A percentile compares a stretch with the other conserved stretches of the same genome.
Conservation (phyloP, 2,329 filamentous ascomycete genomes). For the Aspergillus oerlinghausenensis region DNA sequence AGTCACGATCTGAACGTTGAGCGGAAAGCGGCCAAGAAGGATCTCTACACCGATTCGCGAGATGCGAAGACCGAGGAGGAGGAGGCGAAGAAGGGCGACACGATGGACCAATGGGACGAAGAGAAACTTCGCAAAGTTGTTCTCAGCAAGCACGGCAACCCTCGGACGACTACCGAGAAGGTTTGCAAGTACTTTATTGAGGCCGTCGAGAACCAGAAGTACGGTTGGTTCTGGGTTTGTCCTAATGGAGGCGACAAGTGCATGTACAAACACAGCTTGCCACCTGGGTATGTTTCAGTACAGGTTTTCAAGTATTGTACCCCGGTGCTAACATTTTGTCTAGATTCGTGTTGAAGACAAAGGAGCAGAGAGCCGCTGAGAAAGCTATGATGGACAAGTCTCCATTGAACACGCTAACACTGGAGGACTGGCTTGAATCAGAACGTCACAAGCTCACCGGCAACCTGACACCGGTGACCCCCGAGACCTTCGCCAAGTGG, state of each 20-base stretch:
- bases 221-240: conserved; percentile 99
- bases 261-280: conserved; percentile 96
- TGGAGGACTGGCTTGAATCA: conserved; percentile 95
- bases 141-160: conserved; percentile 94
- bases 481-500: conserved; percentile 92
- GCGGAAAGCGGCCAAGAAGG: conserved; percentile 87
- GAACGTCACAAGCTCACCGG: conserved; percentile 94
- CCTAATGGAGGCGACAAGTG: conserved; percentile 95
- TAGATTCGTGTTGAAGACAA: conserved; percentile 95
- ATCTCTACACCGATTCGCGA: conserved; percentile 80
- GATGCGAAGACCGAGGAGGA: conserved; percentile 63
- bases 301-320: not conserved
- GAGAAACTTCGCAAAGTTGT: conserved; percentile 90
- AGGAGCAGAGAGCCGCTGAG: conserved; percentile 90
- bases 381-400: conserved; percentile 96
- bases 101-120: conserved; percentile 96
- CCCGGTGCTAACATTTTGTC: conserved; percentile 11
- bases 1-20: conserved; percentile 85
- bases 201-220: conserved; percentile 96
- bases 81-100: conserved; percentile 76
- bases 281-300: conserved; percentile 69
- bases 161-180: conserved; percentile 91
- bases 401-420: conserved; percentile 84
- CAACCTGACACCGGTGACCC: conserved; percentile 86
- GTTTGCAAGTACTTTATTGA: conserved; percentile 99